Base-by-base conservation (phyloP, 2,329 filamentous ascomycete species). In the Aspergillus phoenicis region DNA sequence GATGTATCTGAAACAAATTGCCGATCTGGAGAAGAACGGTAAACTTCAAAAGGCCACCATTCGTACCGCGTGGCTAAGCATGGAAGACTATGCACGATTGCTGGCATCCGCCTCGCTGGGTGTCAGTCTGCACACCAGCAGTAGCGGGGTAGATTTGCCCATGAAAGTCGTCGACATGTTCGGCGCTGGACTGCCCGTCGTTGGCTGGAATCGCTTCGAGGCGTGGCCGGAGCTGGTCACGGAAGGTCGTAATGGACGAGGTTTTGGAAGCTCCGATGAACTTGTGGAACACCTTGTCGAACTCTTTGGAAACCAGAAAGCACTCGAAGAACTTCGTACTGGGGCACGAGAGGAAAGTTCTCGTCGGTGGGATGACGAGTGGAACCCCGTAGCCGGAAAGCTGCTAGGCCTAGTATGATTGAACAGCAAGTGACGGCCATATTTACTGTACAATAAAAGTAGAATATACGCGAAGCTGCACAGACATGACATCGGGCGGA, bases 111-210 rank as follows among this genome's bases (percentile, higher is more conserved):
- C 95, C 3, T 94, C 97, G 70, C 81, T 99, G 0, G 95, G 95
- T 8, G 87, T 99, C 24, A 96, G 91, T 59, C 81, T 99, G 26
- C 95, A 99, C 79, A 97, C 87, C 66, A 97, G 93, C 13, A 96
- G 91, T 66, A 97, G 92, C 2, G 95, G 95, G 1, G 93, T 99
- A 0, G 95, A 99, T 76, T 81, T 99, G 20, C 95, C 95, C 0
- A 99, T 99, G 95, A 99, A 99, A 78, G 93, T 99, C 1, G 93
- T 99, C 13, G 95, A 99, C 74, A 97, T 99, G 93, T 98, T 99
- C 74, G 95, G 95, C 2, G 90, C 93, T 0, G 95, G 94, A 0
- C 80, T 99, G 28, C 95, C 95, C 0, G 95, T 99, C 0, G 88
- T 89, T 0, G 94, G 93, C 4, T 98, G 95, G 83, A 86, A 86